Evolutionary conservation across 306 rosid species (phyloP).

Genomic region (Gillenia trifoliata): DNA sequence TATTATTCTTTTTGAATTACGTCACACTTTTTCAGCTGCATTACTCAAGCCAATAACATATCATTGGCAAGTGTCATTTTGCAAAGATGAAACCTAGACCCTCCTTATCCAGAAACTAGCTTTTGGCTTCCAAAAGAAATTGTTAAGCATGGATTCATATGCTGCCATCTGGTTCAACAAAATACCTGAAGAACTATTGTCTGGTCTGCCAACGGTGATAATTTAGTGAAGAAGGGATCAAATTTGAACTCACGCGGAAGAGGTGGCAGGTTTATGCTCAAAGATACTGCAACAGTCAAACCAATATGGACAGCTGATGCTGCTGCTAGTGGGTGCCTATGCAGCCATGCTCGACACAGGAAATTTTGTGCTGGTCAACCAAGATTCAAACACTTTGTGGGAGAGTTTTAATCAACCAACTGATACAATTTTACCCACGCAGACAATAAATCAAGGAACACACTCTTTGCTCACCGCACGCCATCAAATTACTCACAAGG

Average conservation of each 20-base stretch:
- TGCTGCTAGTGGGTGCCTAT: not conserved
- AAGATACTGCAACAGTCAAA: not conserved
- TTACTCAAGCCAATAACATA: too few relatives aligned
- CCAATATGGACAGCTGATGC: not conserved
- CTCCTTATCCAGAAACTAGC: too few relatives aligned
- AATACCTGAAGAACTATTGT: conserved; percentile 30
- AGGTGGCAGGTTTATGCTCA: not conserved
- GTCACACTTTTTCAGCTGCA: too few relatives aligned
- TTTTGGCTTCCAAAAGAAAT: conserved; percentile 33
- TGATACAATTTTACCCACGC: conserved; percentile 54
- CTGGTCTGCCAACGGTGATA: not conserved
- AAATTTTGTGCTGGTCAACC: conserved; percentile 8
- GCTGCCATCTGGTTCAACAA: conserved; percentile 42
- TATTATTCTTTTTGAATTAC: too few relatives aligned
- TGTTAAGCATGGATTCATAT: conserved; percentile 16
- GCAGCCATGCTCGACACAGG: conserved; percentile 18
- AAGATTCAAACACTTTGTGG: conserved; percentile 24
- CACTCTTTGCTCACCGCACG: conserved; percentile 7
- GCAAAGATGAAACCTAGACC: too few relatives aligned
- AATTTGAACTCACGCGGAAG: not conserved
- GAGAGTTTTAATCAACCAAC: conserved; percentile 50
- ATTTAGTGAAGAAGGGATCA: not conserved
- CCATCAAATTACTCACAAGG: conserved; percentile 39
- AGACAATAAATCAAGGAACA: conserved; percentile 4
- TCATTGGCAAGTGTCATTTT: too few relatives aligned